phyloP scores from a whole-genome alignment of 2,329 filamentous ascomycete species.

The Pyrenochaeta sp. region DNA sequence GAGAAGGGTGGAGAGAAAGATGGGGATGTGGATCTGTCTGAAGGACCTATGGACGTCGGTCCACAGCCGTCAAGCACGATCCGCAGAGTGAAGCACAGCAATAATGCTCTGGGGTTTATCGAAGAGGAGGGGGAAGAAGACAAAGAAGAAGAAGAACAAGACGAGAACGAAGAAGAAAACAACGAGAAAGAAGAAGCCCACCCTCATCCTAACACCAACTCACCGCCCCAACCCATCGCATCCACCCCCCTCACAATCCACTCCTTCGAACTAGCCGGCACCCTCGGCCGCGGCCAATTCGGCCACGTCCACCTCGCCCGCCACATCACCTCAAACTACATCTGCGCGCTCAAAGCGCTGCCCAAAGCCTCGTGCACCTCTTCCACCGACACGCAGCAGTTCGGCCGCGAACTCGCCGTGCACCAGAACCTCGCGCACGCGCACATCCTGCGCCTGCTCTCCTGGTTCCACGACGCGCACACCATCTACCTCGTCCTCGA shows the following conservation, averaged over 20 bases:
- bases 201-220: neutral
- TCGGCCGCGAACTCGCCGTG: conserved; percentile 83
- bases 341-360: conserved; percentile 82
- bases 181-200: neutral
- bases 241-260: conserved; percentile 56
- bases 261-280: conserved; percentile 87
- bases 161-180: neutral
- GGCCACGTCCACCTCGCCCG: conserved; percentile 81
- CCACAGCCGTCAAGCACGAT: too few species aligned
- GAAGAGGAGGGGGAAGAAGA: too few species aligned
- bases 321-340: conserved; percentile 75
- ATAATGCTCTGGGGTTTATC: too few species aligned
- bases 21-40: too few species aligned
- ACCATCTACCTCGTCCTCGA: conserved; percentile 83
- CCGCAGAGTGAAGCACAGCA: too few species aligned
- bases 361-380: conserved; percentile 80
- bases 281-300: conserved; percentile 83
- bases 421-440: conserved; percentile 83
- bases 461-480: conserved; percentile 85
- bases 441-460: conserved; percentile 80
- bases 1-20: too few species aligned
- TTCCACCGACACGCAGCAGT: conserved; percentile 79
- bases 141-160: too few species aligned
- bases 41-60: too few species aligned
- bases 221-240: neutral